These are phyloP conservation scores for Apophysomyces ossiformis DNA, from an alignment of 371 early-diverging fungal species.

Conservation along the genomic window DNA sequence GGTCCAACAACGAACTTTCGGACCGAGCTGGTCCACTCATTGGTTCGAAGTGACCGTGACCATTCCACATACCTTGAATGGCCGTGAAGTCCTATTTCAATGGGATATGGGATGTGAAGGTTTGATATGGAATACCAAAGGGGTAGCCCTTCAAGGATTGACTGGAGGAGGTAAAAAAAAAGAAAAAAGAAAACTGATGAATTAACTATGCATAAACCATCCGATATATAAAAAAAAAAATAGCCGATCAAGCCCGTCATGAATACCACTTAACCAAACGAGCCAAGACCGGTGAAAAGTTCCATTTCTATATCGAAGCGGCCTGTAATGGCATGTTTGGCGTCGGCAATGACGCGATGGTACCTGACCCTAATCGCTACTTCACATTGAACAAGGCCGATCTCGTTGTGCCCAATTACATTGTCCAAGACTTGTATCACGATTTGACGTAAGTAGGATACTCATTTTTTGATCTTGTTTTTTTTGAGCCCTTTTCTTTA, in stretches of 20 bases:
- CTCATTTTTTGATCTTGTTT: too few species aligned
- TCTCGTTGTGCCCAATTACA: conserved; percentile 70
- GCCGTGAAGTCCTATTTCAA: conserved; percentile 70
- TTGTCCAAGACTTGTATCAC: conserved; percentile 70
- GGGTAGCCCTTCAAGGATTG: conserved; percentile 86
- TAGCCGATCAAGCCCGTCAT: conserved; percentile 69
- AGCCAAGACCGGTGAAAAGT: conserved; percentile 65
- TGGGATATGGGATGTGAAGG: conserved; percentile 91
- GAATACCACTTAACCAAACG: conserved; percentile 74
- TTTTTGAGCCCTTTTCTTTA: too few species aligned
- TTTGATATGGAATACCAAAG: conserved; percentile 85
- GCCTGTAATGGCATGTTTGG: conserved; percentile 97
- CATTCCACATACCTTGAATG: conserved; percentile 71
- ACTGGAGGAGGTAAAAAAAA: conserved; percentile 69
- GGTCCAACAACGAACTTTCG: conserved; percentile 39
- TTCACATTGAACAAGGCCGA: conserved; percentile 63
- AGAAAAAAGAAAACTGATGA: too few species aligned
- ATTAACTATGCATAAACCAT: too few species aligned
- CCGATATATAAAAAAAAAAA: too few species aligned
- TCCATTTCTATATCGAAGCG: conserved; percentile 84
- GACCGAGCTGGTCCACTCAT: conserved; percentile 80
- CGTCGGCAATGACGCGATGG: conserved; percentile 69
- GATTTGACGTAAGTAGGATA: conserved; percentile 55
- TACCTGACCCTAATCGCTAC: conserved; percentile 70
- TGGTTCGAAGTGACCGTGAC: conserved; percentile 79